Evolutionary conservation across 1,284 basidiomycete genomes (phyloP), one percentile per base, ranked within the genome.

Genomic region (Microbotryomycetes sp.): DNA sequence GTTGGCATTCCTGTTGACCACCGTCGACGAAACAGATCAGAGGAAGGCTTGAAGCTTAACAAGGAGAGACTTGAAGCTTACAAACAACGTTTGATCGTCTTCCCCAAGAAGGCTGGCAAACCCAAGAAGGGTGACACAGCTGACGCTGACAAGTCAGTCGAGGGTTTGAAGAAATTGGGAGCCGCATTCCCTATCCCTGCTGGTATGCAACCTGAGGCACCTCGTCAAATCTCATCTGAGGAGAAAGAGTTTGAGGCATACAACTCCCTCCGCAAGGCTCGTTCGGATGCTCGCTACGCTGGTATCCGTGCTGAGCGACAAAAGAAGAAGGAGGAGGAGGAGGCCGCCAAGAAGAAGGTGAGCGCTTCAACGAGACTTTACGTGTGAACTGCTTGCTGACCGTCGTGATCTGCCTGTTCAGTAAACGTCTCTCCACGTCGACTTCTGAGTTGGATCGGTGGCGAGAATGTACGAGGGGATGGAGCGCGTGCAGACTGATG

Each of bases 1-100:
- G 80, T 99, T 74, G 94, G 94, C 68, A 90, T 99, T 74, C 87
- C 91, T 69, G 92, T 97, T 71, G 94, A 99, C 81, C 92, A 97
- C 83, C 84, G 94, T 79, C 86, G 96, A 82, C 86, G 92, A 79
- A 97, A 96, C 82, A 78, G 63, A 80, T 92, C 88, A 76, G 94
- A 96, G 82, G 94, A 98, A 85, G 89, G 91, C 77, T 92, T 97
- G 81, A 84, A 86, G 75, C 76, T 97, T 77, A 99, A 99, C 79
- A 88, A 96, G 61, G 91, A 94, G 80, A 84, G 94, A 75, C 82
- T 99, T 78, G 85, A 90, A 80, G 89, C 88, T 54, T 98, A 98
- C 88, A 90, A 89, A 82, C 79, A 82, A 66, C 77, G 81, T 70
- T 76, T 81, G 66, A 79, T 83, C 59, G 88, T 99, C 79, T 94